A percentile compares a stretch with the other conserved stretches of the same genome.
Evolutionary conservation across 2,329 filamentous ascomycete species (phyloP).

Genomic region (Sarocladium brachiariae): DNA sequence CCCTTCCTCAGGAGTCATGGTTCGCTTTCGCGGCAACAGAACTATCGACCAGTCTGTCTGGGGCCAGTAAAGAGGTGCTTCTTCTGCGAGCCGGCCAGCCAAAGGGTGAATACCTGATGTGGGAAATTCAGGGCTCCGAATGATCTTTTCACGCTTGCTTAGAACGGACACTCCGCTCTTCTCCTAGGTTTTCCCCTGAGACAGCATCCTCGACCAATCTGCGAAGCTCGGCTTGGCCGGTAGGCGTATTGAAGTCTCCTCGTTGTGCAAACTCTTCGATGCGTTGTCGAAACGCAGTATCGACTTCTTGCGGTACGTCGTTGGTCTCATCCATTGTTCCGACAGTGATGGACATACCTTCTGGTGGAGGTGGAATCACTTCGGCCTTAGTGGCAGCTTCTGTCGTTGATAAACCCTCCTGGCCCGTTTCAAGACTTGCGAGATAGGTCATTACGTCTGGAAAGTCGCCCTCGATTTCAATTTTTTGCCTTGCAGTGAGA

Average conservation of each 20-base stretch:
- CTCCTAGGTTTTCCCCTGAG: conserved; percentile 54
- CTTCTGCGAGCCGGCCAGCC: conserved; percentile 45
- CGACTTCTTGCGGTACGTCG: conserved; percentile 56
- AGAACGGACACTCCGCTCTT: conserved; percentile 58
- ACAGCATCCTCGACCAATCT: conserved; percentile 77
- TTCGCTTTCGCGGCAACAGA: conserved; percentile 47
- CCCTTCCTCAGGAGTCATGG: conserved; percentile 42
- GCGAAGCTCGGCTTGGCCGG: conserved; percentile 72
- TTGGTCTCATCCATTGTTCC: conserved; percentile 62
- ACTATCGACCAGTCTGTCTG: conserved; percentile 39
- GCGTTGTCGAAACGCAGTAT: conserved; percentile 74
- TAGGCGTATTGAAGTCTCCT: conserved; percentile 74
- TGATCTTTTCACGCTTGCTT: conserved; percentile 44
- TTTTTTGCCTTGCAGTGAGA: conserved; percentile 72
- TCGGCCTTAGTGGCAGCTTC: conserved; percentile 23
- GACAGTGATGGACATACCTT: conserved; percentile 71
- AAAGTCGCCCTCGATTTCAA: conserved; percentile 71
- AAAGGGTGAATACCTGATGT: conserved; percentile 50
- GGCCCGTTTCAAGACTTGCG: conserved; percentile 22
- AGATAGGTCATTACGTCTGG: conserved; percentile 71
- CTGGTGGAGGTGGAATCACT: conserved; percentile 58
- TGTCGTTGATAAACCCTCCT: conserved; percentile 19
- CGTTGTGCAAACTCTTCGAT: conserved; percentile 85
- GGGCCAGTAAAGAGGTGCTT: conserved; percentile 42
- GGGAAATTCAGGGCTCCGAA: conserved; percentile 47